Percentiles rank a stretch among this genome's conserved stretches.
phyloP scores from a whole-genome alignment of 2,329 filamentous ascomycete genomes.

The Emericellopsis atlantica region DNA sequence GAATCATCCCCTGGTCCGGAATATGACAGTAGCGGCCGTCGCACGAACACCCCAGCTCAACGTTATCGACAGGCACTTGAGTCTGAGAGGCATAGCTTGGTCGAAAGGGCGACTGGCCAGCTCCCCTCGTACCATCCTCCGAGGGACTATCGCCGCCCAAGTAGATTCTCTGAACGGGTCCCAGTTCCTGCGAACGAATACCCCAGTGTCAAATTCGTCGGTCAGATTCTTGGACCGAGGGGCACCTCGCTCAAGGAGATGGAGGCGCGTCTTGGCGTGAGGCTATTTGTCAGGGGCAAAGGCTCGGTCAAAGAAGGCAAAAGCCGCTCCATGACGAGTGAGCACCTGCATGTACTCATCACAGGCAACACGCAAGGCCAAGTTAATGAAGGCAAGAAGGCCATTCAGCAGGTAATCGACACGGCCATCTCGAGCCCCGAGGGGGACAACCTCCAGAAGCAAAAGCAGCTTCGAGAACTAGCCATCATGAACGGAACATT shows the following conservation, averaged over 20 bases:
- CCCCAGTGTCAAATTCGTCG: constrained; percentile 82
- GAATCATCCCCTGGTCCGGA: constrained; percentile 53
- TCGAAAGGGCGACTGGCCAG: constrained; percentile 66
- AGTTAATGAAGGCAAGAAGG: constrained; percentile 60
- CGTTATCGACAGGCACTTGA: constrained; percentile 66
- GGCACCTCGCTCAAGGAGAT: constrained; percentile 74
- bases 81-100: constrained; percentile 65
- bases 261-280: constrained; percentile 63
- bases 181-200: constrained; percentile 77
- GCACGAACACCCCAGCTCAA: constrained; percentile 69
- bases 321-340: constrained; percentile 44
- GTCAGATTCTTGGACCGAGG: constrained; percentile 73
- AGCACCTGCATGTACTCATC: constrained; percentile 69
- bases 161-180: constrained; percentile 73
- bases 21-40: constrained; percentile 69
- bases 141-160: constrained; percentile 63
- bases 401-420: constrained; percentile 69
- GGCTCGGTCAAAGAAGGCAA: constrained; percentile 78
- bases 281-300: constrained; percentile 72
- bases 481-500: constrained; percentile 72
- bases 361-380: constrained; percentile 73
- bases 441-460: constrained; percentile 67
- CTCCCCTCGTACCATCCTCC: constrained; percentile 71
- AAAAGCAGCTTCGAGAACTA: constrained; percentile 67
- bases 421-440: constrained; percentile 67